A percentile compares a stretch with the other conserved stretches of the same genome.
phyloP scores from a whole-genome alignment of 2,329 filamentous ascomycete genomes.

The Epichloe sibirici region DNA sequence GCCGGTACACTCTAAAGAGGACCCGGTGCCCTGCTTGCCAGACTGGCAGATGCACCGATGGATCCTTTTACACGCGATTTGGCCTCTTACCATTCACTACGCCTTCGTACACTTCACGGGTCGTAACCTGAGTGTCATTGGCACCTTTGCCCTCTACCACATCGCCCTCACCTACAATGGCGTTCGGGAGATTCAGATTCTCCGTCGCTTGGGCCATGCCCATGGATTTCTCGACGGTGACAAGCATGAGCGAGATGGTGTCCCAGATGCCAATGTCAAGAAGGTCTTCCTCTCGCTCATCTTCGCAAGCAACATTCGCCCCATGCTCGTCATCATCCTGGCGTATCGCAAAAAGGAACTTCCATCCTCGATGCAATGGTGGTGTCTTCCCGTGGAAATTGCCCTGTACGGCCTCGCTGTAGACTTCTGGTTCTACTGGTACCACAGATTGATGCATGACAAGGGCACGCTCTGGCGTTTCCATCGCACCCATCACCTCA shows the following conservation, averaged over 20 bases:
- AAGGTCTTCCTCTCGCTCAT: constrained; percentile 12
- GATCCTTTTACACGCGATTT: constrained; percentile 15
- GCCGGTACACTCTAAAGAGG: constrained; percentile 20
- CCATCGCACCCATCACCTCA: constrained; percentile 32
- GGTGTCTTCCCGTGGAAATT: constrained; percentile 17
- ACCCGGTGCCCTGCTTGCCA: constrained; percentile 19
- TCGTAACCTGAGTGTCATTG: constrained; percentile 7
- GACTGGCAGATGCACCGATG: constrained; percentile 19
- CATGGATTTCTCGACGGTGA: constrained; percentile 17
- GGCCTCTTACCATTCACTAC: constrained; percentile 9
- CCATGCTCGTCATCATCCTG: constrained; percentile 14
- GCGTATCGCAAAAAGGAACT: constrained; percentile 11
- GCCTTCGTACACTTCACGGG: constrained; percentile 14
- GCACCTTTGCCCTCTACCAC: constrained; percentile 15
- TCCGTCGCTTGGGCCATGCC: constrained; percentile 19
- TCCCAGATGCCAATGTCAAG: constrained; percentile 18
- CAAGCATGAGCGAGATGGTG: constrained; percentile 21
- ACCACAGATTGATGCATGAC: constrained; percentile 26
- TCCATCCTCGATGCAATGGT: constrained; percentile 11
- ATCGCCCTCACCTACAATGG: constrained; percentile 18
- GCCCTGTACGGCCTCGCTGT: constrained; percentile 3
- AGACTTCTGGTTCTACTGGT: constrained; percentile 7
- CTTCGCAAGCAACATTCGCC: constrained; percentile 9
- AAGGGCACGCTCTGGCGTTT: constrained; percentile 22
- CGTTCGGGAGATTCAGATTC: constrained; percentile 18